Conservation (phyloP, 164 flowering plant genomes). For the Saururus chinensis region DNA sequence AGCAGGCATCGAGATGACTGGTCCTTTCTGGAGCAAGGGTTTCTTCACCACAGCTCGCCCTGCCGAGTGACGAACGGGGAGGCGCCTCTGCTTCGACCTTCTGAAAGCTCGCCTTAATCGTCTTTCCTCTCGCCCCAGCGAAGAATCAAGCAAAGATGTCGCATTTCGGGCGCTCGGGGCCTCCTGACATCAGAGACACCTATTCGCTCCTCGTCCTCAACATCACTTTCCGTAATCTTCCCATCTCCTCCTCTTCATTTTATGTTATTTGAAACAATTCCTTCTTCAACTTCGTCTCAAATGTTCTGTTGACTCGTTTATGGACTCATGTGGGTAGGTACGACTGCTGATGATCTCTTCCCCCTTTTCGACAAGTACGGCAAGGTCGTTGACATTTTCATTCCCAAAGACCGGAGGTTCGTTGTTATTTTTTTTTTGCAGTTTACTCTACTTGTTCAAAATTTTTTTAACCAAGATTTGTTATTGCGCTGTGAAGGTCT, state of each 20-base stretch:
- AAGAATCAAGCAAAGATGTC: conserved; percentile 38
- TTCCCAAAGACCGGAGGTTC: conserved; percentile 77
- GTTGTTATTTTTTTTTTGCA: background rate
- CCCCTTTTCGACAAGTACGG: conserved; percentile 91
- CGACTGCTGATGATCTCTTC: conserved; percentile 87
- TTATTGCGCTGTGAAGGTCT: conserved; percentile 26
- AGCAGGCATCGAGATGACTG: too few relatives aligned
- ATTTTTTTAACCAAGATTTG: too few relatives aligned
- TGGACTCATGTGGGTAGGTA: conserved; percentile 35
- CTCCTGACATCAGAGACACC: conserved; percentile 92
- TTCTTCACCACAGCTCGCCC: too few relatives aligned
- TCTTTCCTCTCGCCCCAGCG: background rate
- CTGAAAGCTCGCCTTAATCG: conserved; percentile 7
- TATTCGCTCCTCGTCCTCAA: conserved; percentile 97
- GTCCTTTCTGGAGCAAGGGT: too few relatives aligned
- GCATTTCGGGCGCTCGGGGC: conserved; percentile 94
- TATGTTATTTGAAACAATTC: background rate
- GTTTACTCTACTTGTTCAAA: background rate
- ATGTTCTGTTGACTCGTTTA: background rate
- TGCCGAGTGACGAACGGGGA: too few relatives aligned
- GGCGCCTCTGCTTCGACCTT: too few relatives aligned
- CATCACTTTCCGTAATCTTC: conserved; percentile 76
- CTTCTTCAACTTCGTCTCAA: background rate
- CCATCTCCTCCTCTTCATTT: conserved; percentile 1
- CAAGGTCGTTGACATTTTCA: conserved; percentile 91